Evolutionary conservation across 345 rosid genomes (phyloP).

Genomic region (Brassica juncea): DNA sequence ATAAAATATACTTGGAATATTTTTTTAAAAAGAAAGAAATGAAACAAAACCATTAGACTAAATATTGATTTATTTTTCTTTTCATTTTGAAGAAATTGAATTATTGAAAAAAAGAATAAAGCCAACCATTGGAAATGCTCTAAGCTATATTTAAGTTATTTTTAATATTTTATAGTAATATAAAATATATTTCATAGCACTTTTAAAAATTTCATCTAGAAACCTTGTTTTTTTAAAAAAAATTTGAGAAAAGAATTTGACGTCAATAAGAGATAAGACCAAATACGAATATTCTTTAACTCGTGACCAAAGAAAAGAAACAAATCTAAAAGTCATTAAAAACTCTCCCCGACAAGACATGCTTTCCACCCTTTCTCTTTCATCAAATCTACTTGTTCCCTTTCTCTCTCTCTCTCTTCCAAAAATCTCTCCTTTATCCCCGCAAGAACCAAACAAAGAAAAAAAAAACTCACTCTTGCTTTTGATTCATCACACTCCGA

Average conservation of each 20-base stretch:
- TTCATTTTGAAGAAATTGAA: no score
- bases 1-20: no score
- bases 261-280: background rate
- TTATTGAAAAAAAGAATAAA: no score
- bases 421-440: slow-evolving; percentile 32
- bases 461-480: background rate
- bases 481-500: slow-evolving; percentile 1
- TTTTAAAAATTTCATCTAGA: no score
- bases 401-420: slow-evolving; percentile 1
- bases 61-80: no score
- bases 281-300: background rate
- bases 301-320: background rate
- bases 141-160: no score
- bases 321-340: background rate
- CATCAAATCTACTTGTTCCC: slow-evolving; percentile 18
- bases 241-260: background rate
- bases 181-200: no score
- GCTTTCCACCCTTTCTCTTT: slow-evolving; percentile 31
- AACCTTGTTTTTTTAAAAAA: no score
- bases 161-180: no score
- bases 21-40: no score
- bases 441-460: background rate
- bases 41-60: no score
- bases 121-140: no score
- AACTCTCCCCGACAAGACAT: slow-evolving; percentile 25